These are phyloP conservation scores for Penicillium silybi DNA, from an alignment of 495 filamentous ascomycete species.

Conservation along the genomic window DNA sequence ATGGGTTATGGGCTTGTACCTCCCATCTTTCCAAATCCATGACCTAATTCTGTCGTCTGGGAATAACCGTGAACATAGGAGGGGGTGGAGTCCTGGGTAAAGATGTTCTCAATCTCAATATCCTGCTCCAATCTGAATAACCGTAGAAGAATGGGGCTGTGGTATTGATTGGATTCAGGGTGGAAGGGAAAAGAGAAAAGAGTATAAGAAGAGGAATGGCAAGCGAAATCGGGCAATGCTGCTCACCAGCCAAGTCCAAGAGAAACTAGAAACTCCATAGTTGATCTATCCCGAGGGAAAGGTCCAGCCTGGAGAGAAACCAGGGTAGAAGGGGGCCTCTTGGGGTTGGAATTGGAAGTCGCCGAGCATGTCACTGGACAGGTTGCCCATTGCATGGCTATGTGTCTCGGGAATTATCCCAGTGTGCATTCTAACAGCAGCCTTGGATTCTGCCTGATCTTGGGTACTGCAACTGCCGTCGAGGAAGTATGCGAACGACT, in stretches of 20 bases:
- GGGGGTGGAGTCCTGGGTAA: not conserved
- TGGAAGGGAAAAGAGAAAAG: not conserved
- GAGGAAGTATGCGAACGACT: slow-evolving; percentile 17
- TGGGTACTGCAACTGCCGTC: slow-evolving; percentile 11
- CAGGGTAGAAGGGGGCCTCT: slow-evolving; percentile 25
- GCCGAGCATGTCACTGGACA: slow-evolving; percentile 27
- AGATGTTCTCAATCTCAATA: not conserved
- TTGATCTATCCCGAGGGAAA: slow-evolving; percentile 26
- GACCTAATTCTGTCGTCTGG: not conserved
- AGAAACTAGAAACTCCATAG: not conserved
- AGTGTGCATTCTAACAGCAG: slow-evolving; percentile 11
- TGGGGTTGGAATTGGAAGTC: slow-evolving; percentile 26
- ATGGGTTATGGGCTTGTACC: slow-evolving; percentile 5
- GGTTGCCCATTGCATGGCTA: slow-evolving; percentile 13
- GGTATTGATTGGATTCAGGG: not conserved
- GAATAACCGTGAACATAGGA: not conserved
- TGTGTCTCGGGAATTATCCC: slow-evolving; percentile 15
- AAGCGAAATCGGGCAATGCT: not conserved
- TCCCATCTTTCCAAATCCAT: slow-evolving; percentile 7
- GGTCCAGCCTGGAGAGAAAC: slow-evolving; percentile 28
- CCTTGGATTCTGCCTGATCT: slow-evolving; percentile 15
- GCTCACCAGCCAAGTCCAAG: slow-evolving; percentile 10
- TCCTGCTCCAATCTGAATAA: not conserved
- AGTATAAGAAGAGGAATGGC: not conserved
- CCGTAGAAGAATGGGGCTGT: not conserved